phyloP scores from a whole-genome alignment of 371 early-diverging fungal genomes.

The Apophysomyces elegans region DNA sequence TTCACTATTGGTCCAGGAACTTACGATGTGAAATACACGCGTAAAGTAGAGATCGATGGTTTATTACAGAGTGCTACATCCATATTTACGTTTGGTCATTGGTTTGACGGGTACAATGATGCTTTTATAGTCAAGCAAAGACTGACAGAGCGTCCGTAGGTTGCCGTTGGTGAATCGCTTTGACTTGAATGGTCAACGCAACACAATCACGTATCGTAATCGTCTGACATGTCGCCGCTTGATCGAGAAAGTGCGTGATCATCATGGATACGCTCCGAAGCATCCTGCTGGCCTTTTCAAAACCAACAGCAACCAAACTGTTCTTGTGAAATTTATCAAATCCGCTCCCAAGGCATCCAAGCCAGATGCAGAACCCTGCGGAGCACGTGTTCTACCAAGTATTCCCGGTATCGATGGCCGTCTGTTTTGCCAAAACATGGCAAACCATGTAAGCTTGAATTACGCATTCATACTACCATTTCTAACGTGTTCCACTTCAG shows the following conservation, averaged over 20 bases:
- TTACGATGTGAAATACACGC: slow-evolving; percentile 63
- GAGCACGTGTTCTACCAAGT: slow-evolving; percentile 49
- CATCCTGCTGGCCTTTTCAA: slow-evolving; percentile 71
- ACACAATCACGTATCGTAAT: slow-evolving; percentile 62
- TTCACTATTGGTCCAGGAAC: slow-evolving; percentile 70
- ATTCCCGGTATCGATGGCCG: slow-evolving; percentile 64
- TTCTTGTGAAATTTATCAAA: slow-evolving; percentile 61
- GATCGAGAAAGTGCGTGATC: slow-evolving; percentile 65
- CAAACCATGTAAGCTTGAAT: slow-evolving; percentile 53
- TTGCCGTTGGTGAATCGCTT: slow-evolving; percentile 67
- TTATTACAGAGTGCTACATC: slow-evolving; percentile 64
- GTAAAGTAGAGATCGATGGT: slow-evolving; percentile 64
- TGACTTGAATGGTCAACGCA: slow-evolving; percentile 59
- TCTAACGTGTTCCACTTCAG: slow-evolving; percentile 29
- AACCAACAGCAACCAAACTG: slow-evolving; percentile 71
- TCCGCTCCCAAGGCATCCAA: slow-evolving; percentile 51
- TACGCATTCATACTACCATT: neutral
- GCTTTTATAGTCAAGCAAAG: neutral
- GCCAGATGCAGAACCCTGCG: slow-evolving; percentile 63
- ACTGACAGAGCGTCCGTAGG: slow-evolving; percentile 21
- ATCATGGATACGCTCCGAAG: slow-evolving; percentile 69
- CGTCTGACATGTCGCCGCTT: slow-evolving; percentile 62
- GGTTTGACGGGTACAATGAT: slow-evolving; percentile 66
- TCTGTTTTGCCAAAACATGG: slow-evolving; percentile 61
- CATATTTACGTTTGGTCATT: slow-evolving; percentile 69